phyloP scores from a whole-genome alignment of 495 filamentous ascomycete genomes.

The Penicillium parvum region DNA sequence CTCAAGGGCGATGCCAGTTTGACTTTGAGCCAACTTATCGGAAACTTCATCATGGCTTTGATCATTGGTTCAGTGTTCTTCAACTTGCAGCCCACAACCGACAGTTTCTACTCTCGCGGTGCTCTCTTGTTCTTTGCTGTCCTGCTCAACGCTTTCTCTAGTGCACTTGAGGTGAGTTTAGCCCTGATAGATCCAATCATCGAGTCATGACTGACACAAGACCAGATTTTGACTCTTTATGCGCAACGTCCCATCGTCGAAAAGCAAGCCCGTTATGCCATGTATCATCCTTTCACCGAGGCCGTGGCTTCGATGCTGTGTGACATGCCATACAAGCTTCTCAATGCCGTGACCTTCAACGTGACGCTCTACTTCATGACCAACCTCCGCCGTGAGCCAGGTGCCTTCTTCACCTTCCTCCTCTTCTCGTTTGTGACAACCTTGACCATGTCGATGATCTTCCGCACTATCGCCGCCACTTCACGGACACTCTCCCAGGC shows the following conservation, averaged over 20 bases:
- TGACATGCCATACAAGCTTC: slow-evolving; percentile 57
- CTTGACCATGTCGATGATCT: slow-evolving; percentile 58
- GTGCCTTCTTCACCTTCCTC: slow-evolving; percentile 59
- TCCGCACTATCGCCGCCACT: slow-evolving; percentile 48
- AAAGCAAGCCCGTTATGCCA: slow-evolving; percentile 62
- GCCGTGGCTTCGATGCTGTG: slow-evolving; percentile 57
- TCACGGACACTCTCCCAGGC: slow-evolving; percentile 52
- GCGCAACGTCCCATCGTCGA: slow-evolving; percentile 63
- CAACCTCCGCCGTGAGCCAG: slow-evolving; percentile 43
- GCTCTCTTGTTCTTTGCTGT: slow-evolving; percentile 91
- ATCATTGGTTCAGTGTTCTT: slow-evolving; percentile 89
- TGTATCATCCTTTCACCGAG: slow-evolving; percentile 64
- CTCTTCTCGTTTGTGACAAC: slow-evolving; percentile 52
- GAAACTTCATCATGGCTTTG: slow-evolving; percentile 75
- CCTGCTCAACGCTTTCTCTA: slow-evolving; percentile 83
- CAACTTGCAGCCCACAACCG: slow-evolving; percentile 60
- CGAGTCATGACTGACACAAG: too few relatives aligned
- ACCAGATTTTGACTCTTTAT: slow-evolving; percentile 57
- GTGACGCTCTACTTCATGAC: slow-evolving; percentile 60
- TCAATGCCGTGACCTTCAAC: slow-evolving; percentile 51
- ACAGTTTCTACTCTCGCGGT: slow-evolving; percentile 76
- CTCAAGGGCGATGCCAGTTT: slow-evolving; percentile 73
- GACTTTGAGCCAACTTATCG: slow-evolving; percentile 69
- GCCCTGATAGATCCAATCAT: too few relatives aligned
- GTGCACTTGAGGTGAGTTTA: slow-evolving; percentile 63